phyloP scores from a whole-genome alignment of 768 basidiomycete species.

The Trametes sanguinea region DNA sequence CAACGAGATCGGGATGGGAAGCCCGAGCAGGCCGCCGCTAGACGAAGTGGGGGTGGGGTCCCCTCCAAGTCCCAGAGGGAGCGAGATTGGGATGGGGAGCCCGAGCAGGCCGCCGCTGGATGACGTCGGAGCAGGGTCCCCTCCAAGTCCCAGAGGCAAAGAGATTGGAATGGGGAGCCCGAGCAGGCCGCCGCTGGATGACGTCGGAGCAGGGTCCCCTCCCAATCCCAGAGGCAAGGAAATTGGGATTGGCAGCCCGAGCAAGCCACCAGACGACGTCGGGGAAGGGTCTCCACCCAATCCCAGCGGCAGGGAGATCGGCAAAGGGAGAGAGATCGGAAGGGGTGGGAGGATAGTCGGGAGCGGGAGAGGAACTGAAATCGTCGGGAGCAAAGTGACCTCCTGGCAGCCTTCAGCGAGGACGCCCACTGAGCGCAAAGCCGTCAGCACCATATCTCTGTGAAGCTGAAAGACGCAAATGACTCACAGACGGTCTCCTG shows the following conservation, averaged over 20 bases:
- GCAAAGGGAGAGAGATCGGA: neutral
- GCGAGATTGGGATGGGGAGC: neutral
- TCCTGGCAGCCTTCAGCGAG: constrained; percentile 17
- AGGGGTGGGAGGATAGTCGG: constrained; percentile 4
- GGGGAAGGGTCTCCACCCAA: too few relatives aligned
- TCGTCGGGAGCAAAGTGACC: constrained; percentile 5
- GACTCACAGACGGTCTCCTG: constrained; percentile 7
- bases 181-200: neutral
- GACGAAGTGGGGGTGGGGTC: neutral
- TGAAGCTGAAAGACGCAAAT: neutral
- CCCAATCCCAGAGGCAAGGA: neutral
- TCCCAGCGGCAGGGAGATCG: too few relatives aligned
- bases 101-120: too few relatives aligned
- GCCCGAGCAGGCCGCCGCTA: neutral
- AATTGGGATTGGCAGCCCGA: neutral
- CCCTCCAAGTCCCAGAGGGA: neutral
- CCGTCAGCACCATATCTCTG: neutral
- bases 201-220: neutral
- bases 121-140: neutral
- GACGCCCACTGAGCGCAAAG: neutral
- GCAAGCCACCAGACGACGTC: too few relatives aligned
- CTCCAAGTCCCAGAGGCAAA: neutral
- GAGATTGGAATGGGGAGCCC: neutral
- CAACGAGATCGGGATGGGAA: neutral
- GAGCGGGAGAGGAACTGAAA: constrained; percentile 2